These are phyloP conservation scores for Gryganskiella cystojenkinii DNA, from an alignment of 192 early-diverging fungal genomes.

Conservation along the genomic window DNA sequence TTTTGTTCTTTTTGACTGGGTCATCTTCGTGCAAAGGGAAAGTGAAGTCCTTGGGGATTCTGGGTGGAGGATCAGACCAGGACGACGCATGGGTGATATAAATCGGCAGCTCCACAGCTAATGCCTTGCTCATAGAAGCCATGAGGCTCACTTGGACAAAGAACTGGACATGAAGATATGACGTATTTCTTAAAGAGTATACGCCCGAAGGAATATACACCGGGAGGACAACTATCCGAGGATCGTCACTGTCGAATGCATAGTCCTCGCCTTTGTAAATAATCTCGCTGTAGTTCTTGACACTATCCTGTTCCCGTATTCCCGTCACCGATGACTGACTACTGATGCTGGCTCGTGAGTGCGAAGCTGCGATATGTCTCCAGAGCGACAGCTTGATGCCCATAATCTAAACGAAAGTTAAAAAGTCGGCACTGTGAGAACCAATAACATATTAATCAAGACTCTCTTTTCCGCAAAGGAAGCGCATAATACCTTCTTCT, in stretches of 20 bases:
- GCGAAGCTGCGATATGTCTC: constrained; percentile 27
- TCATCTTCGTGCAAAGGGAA: constrained; percentile 44
- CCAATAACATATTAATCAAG: too few relatives aligned
- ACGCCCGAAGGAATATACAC: constrained; percentile 47
- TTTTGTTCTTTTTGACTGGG: constrained; percentile 42
- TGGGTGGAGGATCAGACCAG: constrained; percentile 49
- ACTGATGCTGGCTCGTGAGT: constrained; percentile 3
- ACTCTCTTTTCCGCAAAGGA: too few relatives aligned
- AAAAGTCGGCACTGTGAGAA: too few relatives aligned
- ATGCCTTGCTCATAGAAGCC: constrained; percentile 44
- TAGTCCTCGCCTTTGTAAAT: constrained; percentile 51
- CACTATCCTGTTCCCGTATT: constrained; percentile 32
- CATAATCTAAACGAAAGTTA: constrained; percentile 37
- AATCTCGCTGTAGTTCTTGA: constrained; percentile 50
- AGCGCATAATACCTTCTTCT: constrained; percentile 24
- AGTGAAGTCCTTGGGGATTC: constrained; percentile 37
- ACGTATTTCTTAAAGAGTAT: constrained; percentile 42
- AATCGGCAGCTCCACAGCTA: constrained; percentile 39
- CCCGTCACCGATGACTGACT: background rate
- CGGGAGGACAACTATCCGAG: constrained; percentile 30
- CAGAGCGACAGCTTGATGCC: constrained; percentile 48
- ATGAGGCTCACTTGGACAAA: constrained; percentile 48
- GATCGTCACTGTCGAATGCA: constrained; percentile 38
- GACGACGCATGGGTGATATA: constrained; percentile 49
- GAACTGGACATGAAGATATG: constrained; percentile 34